Evolutionary conservation across 495 filamentous ascomycete genomes (phyloP).

Genomic region (Daldinia vernicosa): DNA sequence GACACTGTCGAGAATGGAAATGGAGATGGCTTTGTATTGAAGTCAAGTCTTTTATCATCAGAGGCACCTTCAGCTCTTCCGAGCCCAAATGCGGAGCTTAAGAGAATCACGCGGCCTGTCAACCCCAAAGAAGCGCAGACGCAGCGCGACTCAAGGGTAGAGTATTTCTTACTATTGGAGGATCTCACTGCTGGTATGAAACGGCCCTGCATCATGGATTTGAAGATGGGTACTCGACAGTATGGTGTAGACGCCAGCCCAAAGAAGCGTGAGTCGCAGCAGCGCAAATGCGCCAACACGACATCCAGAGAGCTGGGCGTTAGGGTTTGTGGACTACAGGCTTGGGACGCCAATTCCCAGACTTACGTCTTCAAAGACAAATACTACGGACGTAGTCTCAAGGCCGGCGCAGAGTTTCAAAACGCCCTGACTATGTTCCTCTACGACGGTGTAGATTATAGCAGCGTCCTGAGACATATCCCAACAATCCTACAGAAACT

Average conservation of each 20-base stretch:
- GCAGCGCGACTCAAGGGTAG: slow-evolving; percentile 69
- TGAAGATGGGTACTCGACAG: slow-evolving; percentile 99
- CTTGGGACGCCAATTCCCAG: slow-evolving; percentile 87
- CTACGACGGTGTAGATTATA: slow-evolving; percentile 85
- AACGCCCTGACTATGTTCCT: slow-evolving; percentile 88
- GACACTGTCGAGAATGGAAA: slow-evolving; percentile 14
- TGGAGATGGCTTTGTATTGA: slow-evolving; percentile 9
- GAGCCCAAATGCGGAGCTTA: slow-evolving; percentile 46
- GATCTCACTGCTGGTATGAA: slow-evolving; percentile 97
- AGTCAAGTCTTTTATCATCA: slow-evolving; percentile 43
- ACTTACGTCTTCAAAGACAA: slow-evolving; percentile 93
- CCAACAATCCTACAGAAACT: slow-evolving; percentile 87
- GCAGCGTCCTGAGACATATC: slow-evolving; percentile 82
- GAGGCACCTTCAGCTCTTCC: slow-evolving; percentile 37
- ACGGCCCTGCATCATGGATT: slow-evolving; percentile 92
- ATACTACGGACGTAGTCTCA: slow-evolving; percentile 91
- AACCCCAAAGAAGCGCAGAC: slow-evolving; percentile 86
- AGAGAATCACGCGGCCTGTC: slow-evolving; percentile 56
- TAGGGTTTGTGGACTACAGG: slow-evolving; percentile 93
- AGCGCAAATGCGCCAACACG: slow-evolving; percentile 88
- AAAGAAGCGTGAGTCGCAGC: slow-evolving; percentile 92
- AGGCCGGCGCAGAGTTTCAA: slow-evolving; percentile 90
- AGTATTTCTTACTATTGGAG: slow-evolving; percentile 95
- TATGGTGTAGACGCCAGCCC: slow-evolving; percentile 93
- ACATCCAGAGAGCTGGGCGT: slow-evolving; percentile 93